These are phyloP conservation scores for Microdochium paspali DNA, from an alignment of 2,329 filamentous ascomycete species.

Conservation along the genomic window DNA sequence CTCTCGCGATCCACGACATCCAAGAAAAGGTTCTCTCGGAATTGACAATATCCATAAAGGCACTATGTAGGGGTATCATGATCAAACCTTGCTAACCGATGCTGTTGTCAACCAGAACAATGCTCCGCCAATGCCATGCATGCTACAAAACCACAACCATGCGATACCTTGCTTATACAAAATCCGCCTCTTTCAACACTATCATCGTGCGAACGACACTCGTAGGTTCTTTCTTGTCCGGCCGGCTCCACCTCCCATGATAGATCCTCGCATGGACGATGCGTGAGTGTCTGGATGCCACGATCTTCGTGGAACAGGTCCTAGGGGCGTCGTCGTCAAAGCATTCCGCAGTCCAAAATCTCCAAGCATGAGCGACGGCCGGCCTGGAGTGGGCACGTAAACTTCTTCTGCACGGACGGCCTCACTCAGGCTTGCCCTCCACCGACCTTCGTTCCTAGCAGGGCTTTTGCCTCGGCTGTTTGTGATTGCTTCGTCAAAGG, in stretches of 20 bases:
- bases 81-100: background rate
- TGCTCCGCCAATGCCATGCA: background rate
- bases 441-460: background rate
- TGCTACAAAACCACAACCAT: background rate
- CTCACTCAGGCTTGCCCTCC: conserved; percentile 3
- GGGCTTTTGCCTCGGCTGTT: background rate
- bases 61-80: background rate
- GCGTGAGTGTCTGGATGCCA: conserved; percentile 12
- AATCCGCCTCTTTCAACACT: background rate
- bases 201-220: conserved; percentile 13
- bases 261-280: conserved; percentile 14
- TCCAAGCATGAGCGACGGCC: conserved; percentile 17
- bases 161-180: background rate
- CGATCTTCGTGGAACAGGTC: conserved; percentile 14
- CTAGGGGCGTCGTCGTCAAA: conserved; percentile 19
- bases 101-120: background rate
- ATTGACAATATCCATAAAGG: background rate
- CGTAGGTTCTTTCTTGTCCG: conserved; percentile 15
- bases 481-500: conserved; percentile 8
- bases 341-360: conserved; percentile 11
- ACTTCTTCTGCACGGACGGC: conserved; percentile 6
- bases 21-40: too few species aligned
- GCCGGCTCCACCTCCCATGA: conserved; percentile 10
- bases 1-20: too few species aligned
- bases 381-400: conserved; percentile 19